Percentiles rank a stretch among this genome's conserved stretches.
These are phyloP conservation scores for Aurinia saxatilis DNA, from an alignment of 345 rosid species.

Conservation along the genomic window DNA sequence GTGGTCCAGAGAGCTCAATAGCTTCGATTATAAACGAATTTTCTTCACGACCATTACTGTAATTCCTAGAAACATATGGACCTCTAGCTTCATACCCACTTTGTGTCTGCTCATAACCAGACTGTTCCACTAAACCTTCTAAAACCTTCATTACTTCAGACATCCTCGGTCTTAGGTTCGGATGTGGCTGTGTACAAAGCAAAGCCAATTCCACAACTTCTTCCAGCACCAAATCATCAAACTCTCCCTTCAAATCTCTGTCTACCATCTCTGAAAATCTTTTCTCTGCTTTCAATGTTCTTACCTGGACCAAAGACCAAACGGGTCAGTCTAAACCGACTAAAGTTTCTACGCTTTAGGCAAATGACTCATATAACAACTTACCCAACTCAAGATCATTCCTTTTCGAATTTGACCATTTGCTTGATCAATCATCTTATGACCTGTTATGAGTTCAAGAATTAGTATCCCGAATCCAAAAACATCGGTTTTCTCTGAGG, in stretches of 20 bases:
- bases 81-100: conserved; percentile 37
- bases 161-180: conserved; percentile 73
- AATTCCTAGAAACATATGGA: conserved; percentile 48
- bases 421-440: conserved; percentile 76
- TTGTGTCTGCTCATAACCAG: conserved; percentile 41
- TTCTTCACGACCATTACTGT: conserved; percentile 51
- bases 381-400: conserved; percentile 85
- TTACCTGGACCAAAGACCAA: conserved; percentile 43
- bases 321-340: background rate
- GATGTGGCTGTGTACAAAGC: conserved; percentile 69
- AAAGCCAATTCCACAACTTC: conserved; percentile 59
- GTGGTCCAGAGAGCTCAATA: conserved; percentile 94
- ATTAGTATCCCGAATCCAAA: conserved; percentile 92
- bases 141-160: conserved; percentile 65
- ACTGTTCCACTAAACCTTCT: conserved; percentile 59
- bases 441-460: conserved; percentile 92
- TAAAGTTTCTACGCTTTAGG: background rate
- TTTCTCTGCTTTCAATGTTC: conserved; percentile 65
- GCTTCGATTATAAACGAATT: conserved; percentile 89
- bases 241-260: conserved; percentile 69
- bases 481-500: conserved; percentile 91
- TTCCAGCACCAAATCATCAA: conserved; percentile 58
- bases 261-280: conserved; percentile 66
- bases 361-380: background rate
- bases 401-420: conserved; percentile 84